Conservation (phyloP, 2,329 filamentous ascomycete species). For the Aquanectria penicillioides region DNA sequence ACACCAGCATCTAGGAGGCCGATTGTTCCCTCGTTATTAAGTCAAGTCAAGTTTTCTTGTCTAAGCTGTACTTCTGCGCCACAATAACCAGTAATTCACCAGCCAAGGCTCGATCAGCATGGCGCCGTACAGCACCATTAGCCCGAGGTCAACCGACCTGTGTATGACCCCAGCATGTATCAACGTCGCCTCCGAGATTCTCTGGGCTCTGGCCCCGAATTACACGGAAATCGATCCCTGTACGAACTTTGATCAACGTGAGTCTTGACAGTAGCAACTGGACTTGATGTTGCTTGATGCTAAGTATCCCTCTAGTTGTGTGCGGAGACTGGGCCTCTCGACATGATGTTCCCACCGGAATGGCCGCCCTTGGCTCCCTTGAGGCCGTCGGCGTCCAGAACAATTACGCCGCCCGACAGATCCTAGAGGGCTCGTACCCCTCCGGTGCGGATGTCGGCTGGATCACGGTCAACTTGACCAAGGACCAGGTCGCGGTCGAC, state of each 20-base stretch:
- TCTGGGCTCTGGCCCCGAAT: constrained; percentile 46
- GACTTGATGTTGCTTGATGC: background rate
- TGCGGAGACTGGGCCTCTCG: constrained; percentile 71
- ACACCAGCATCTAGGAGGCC: no score
- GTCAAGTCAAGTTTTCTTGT: no score
- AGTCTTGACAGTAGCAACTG: constrained; percentile 48
- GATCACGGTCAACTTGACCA: constrained; percentile 21
- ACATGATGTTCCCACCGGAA: constrained; percentile 73
- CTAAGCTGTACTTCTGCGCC: no score
- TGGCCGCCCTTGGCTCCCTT: constrained; percentile 43
- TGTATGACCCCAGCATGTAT: constrained; percentile 42
- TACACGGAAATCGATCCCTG: constrained; percentile 74
- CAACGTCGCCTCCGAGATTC: constrained; percentile 44
- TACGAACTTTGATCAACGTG: constrained; percentile 72
- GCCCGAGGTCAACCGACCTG: background rate
- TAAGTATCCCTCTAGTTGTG: background rate
- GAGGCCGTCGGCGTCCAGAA: background rate
- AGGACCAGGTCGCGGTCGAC: constrained; percentile 56
- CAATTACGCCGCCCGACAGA: constrained; percentile 32
- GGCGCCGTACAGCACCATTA: background rate
- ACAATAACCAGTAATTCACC: no score
- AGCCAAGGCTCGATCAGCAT: no score
- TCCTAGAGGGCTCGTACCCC: constrained; percentile 61
- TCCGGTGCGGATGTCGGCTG: constrained; percentile 56
- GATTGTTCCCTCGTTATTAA: no score